A percentile compares a stretch with the other conserved stretches of the same genome.
phyloP scores from a whole-genome alignment of 2,329 filamentous ascomycete genomes.

The Chalara sp. region DNA sequence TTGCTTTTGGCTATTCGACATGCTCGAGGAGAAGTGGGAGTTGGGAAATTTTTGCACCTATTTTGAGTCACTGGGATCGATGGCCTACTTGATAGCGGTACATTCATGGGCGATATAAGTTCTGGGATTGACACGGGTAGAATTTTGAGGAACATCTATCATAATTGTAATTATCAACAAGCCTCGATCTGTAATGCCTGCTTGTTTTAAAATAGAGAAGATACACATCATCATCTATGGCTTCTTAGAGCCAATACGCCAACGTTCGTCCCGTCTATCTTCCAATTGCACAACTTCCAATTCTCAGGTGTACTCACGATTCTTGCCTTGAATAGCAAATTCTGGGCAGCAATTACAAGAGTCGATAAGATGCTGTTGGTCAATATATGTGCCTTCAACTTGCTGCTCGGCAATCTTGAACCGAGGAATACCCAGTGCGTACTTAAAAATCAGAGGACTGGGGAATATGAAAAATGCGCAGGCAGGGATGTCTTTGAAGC shows the following conservation, averaged over 20 bases:
- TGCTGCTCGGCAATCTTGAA: too few species aligned
- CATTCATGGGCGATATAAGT: neutral
- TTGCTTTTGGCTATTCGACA: neutral
- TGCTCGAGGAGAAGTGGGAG: neutral
- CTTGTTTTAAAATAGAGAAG: neutral
- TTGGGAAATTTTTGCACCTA: neutral
- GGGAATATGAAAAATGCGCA: too few species aligned
- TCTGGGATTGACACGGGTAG: neutral
- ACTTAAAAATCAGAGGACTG: too few species aligned
- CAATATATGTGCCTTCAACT: too few species aligned
- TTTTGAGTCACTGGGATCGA: neutral
- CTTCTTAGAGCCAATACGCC: neutral
- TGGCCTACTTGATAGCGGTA: neutral
- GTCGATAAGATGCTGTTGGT: too few species aligned
- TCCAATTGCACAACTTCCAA: neutral
- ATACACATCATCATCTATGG: slow-evolving; percentile 1
- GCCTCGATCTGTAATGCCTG: neutral
- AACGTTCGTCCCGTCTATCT: neutral
- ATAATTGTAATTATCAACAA: neutral
- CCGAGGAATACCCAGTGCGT: too few species aligned
- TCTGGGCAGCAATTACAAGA: neutral
- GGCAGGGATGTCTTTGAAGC: too few species aligned
- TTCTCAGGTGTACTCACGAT: neutral
- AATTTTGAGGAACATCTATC: neutral
- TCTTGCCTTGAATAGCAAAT: neutral